phyloP scores from a whole-genome alignment of 2,329 filamentous ascomycete genomes.

The Fusarium musae region DNA sequence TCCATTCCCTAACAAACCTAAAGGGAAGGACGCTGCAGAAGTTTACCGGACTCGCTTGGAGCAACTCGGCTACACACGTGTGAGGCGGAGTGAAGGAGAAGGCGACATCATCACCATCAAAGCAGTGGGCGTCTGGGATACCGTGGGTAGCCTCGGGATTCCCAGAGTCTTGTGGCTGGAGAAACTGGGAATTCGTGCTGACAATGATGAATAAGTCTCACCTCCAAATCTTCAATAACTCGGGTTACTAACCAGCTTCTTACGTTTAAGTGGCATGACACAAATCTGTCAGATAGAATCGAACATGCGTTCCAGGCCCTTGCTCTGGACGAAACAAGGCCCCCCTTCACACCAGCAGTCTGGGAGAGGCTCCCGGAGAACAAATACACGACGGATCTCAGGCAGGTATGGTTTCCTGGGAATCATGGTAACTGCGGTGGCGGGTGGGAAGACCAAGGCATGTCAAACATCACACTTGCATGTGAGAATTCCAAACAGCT shows the following conservation, averaged over 20 bases:
- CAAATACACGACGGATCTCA: conserved; percentile 55
- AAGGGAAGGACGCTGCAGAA: conserved; percentile 54
- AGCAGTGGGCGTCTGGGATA: conserved; percentile 61
- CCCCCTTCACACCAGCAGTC: conserved; percentile 65
- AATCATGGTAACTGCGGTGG: conserved; percentile 78
- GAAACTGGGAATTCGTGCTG: conserved; percentile 58
- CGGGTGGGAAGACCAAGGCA: conserved; percentile 67
- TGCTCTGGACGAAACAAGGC: conserved; percentile 66
- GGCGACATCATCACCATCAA: conserved; percentile 58
- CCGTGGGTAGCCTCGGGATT: conserved; percentile 57
- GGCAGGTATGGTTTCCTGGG: conserved; percentile 75
- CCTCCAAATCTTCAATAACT: not conserved
- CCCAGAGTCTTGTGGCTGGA: conserved; percentile 59
- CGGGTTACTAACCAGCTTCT: conserved; percentile 45
- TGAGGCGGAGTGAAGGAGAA: conserved; percentile 52
- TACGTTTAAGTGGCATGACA: conserved; percentile 65
- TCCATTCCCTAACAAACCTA: conserved; percentile 62
- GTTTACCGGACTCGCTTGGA: conserved; percentile 58
- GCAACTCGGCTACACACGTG: conserved; percentile 56
- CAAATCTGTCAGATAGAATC: conserved; percentile 61
- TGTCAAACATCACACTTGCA: conserved; percentile 53
- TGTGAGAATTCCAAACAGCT: conserved; percentile 46
- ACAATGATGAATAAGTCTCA: conserved; percentile 59
- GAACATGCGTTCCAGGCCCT: conserved; percentile 70
- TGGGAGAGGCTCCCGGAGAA: conserved; percentile 60